A percentile compares a stretch with the other conserved stretches of the same genome.
Evolutionary conservation across 2,329 filamentous ascomycete species (phyloP).

Genomic region (Ophiocordyceps robertsii): DNA sequence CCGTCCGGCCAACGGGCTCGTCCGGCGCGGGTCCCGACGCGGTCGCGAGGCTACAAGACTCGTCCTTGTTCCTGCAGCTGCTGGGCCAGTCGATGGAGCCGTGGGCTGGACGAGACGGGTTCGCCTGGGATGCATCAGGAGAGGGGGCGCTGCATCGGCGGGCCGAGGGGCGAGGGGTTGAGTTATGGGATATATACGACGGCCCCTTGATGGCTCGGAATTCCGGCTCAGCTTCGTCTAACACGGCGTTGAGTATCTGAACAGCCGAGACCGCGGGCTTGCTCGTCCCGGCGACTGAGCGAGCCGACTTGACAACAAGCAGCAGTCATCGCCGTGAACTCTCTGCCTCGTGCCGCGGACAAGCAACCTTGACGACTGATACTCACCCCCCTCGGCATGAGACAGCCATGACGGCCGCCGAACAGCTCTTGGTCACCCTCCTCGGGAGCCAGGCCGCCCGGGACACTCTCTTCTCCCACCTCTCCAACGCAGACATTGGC

Average conservation of each 20-base stretch:
- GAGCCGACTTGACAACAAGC: not conserved
- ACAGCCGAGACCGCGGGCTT: not conserved
- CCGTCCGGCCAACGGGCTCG: constrained; percentile 3
- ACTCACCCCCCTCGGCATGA: constrained; percentile 24
- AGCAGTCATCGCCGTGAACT: not conserved
- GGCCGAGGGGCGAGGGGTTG: not conserved
- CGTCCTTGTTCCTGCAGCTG: not conserved
- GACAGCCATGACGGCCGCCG: constrained; percentile 27
- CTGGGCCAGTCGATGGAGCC: not conserved
- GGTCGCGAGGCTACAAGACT: constrained; percentile 4
- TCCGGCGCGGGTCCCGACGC: constrained; percentile 7
- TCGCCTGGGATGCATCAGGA: not conserved
- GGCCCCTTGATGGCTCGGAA: not conserved
- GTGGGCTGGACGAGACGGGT: not conserved
- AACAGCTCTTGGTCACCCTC: constrained; percentile 39
- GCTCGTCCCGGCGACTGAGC: not conserved
- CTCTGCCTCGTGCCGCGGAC: too few relatives aligned
- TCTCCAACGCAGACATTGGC: constrained; percentile 39
- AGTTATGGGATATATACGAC: not conserved
- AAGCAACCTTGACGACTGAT: too few relatives aligned
- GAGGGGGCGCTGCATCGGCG: not conserved
- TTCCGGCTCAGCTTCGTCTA: not conserved
- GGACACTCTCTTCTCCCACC: constrained; percentile 32
- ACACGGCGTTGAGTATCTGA: not conserved
- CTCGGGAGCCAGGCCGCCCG: constrained; percentile 38